phyloP scores from a whole-genome alignment of 306 rosid species.

The Abrus pulchellus region DNA sequence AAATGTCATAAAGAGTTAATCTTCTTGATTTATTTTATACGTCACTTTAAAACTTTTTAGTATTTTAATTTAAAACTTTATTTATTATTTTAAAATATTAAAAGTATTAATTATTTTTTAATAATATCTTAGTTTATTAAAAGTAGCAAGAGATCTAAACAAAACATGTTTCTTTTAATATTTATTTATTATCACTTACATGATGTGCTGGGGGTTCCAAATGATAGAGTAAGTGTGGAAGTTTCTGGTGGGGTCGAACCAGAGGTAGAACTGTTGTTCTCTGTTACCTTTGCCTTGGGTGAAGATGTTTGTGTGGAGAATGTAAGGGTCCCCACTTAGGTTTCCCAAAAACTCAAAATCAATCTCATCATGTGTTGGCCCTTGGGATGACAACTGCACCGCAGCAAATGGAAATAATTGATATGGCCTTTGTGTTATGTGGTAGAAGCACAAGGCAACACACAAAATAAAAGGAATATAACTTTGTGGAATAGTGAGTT shows the following conservation, averaged over 20 bases:
- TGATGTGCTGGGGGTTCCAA: constrained; percentile 61
- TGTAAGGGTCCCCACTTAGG: constrained; percentile 60
- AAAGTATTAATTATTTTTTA: too few species aligned
- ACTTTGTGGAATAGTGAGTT: constrained; percentile 1
- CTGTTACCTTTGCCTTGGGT: constrained; percentile 66
- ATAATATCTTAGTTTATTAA: too few species aligned
- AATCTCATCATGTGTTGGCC: constrained; percentile 62
- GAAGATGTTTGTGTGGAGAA: constrained; percentile 59
- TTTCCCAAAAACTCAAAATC: constrained; percentile 67
- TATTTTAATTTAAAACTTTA: too few species aligned
- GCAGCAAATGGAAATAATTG: constrained; percentile 11
- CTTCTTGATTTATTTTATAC: too few species aligned
- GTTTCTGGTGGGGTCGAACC: constrained; percentile 67
- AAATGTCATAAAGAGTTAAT: too few species aligned
- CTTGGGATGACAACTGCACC: constrained; percentile 77
- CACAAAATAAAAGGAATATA: neutral
- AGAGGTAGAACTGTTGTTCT: constrained; percentile 63
- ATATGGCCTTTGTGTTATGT: constrained; percentile 8
- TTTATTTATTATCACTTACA: constrained; percentile 49
- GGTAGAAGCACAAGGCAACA: neutral
- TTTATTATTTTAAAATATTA: too few species aligned
- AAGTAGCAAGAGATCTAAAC: too few species aligned
- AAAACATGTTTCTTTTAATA: neutral
- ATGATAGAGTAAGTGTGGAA: constrained; percentile 65
- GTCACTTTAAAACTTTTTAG: too few species aligned